Evolutionary conservation across 2,329 filamentous ascomycete genomes (phyloP).

Genomic region (Coleophoma cylindrospora): DNA sequence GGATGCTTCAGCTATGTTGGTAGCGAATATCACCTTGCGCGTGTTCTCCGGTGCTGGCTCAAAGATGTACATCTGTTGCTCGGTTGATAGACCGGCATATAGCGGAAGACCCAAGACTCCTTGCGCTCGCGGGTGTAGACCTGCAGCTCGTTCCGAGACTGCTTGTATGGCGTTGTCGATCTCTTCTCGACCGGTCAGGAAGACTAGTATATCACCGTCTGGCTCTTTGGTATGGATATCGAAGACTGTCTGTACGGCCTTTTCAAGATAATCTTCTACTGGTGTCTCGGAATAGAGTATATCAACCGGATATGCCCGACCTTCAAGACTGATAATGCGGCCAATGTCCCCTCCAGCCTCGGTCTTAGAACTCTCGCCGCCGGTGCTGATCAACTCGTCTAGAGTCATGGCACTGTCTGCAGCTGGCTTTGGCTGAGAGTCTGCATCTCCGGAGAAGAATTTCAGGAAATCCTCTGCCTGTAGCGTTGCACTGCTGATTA

Average conservation of each 20-base stretch:
- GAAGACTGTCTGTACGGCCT: slow-evolving; percentile 75
- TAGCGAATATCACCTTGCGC: slow-evolving; percentile 87
- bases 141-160: slow-evolving; percentile 65
- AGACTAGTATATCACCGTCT: slow-evolving; percentile 84
- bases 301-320: slow-evolving; percentile 84
- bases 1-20: slow-evolving; percentile 94
- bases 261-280: slow-evolving; percentile 81
- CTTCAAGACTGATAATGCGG: slow-evolving; percentile 78
- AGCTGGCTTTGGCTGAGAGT: slow-evolving; percentile 26
- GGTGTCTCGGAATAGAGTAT: slow-evolving; percentile 74
- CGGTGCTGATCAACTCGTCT: slow-evolving; percentile 19
- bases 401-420: slow-evolving; percentile 30
- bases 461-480: slow-evolving; percentile 81
- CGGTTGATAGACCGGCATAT: slow-evolving; percentile 82
- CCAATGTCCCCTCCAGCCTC: slow-evolving; percentile 30
- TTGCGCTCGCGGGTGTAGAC: slow-evolving; percentile 53
- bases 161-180: slow-evolving; percentile 80
- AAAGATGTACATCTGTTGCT: slow-evolving; percentile 94
- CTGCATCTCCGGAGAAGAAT: slow-evolving; percentile 57
- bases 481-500: slow-evolving; percentile 89
- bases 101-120: slow-evolving; percentile 70
- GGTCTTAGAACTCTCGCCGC: slow-evolving; percentile 16
- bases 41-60: slow-evolving; percentile 76
- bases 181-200: slow-evolving; percentile 88
- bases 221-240: slow-evolving; percentile 80